These are phyloP conservation scores for Monarda citriodora DNA, from an alignment of 305 asterid species.

Conservation along the genomic window DNA sequence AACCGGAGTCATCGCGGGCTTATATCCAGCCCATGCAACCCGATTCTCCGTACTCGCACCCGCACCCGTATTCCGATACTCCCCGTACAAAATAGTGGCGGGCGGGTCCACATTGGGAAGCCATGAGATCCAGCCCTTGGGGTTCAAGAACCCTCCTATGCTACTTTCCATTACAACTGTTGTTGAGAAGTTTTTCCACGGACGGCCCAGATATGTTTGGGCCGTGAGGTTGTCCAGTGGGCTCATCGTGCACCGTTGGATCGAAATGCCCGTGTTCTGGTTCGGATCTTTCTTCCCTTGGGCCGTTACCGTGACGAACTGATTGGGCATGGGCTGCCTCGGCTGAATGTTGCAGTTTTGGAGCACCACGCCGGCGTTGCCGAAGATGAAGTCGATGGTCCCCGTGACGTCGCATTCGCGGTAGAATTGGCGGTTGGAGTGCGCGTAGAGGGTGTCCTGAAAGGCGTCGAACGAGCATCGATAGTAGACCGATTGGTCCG, in stretches of 20 bases:
- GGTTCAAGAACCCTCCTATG: slow-evolving; percentile 51
- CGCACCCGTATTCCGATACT: slow-evolving; percentile 59
- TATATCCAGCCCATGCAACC: slow-evolving; percentile 71
- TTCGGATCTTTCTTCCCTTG: slow-evolving; percentile 78
- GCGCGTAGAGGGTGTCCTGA: slow-evolving; percentile 83
- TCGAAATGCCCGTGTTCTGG: slow-evolving; percentile 58
- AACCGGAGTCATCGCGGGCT: slow-evolving; percentile 32
- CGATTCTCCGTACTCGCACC: slow-evolving; percentile 43
- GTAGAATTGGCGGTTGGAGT: slow-evolving; percentile 81
- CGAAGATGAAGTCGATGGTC: slow-evolving; percentile 83
- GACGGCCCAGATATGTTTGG: slow-evolving; percentile 64
- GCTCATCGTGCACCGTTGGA: slow-evolving; percentile 52
- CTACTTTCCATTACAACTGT: slow-evolving; percentile 52
- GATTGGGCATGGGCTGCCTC: slow-evolving; percentile 62
- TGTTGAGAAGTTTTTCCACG: slow-evolving; percentile 65
- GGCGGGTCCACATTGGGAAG: slow-evolving; percentile 43
- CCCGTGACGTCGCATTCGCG: slow-evolving; percentile 70
- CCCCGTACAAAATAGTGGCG: slow-evolving; percentile 47
- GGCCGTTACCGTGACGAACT: slow-evolving; percentile 74
- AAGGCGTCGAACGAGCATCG: slow-evolving; percentile 61
- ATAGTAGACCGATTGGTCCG: slow-evolving; percentile 62
- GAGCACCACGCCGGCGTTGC: slow-evolving; percentile 57
- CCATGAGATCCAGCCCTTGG: slow-evolving; percentile 76
- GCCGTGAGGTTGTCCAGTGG: slow-evolving; percentile 48
- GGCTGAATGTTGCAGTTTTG: slow-evolving; percentile 71